phyloP scores from a whole-genome alignment of 371 early-diverging fungal genomes.

The Mycotypha africana region DNA sequence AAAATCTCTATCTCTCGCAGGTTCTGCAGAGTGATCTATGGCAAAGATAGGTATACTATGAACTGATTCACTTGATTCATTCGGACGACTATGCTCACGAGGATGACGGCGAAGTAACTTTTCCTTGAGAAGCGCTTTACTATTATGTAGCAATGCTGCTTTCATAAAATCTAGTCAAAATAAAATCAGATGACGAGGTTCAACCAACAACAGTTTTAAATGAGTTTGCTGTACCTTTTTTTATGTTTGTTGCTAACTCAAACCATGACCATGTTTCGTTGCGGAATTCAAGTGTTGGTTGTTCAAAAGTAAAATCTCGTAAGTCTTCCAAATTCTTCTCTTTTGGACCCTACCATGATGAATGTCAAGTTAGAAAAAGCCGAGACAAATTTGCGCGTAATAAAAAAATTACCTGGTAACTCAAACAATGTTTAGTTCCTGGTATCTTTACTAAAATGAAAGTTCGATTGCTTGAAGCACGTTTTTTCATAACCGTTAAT shows the following conservation, averaged over 20 bases:
- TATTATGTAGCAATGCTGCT: conserved; percentile 39
- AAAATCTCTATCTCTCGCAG: not conserved
- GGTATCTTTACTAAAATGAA: conserved; percentile 74
- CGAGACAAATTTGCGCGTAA: not conserved
- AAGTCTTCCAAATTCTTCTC: conserved; percentile 70
- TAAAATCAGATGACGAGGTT: too few species aligned
- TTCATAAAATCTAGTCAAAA: conserved; percentile 33
- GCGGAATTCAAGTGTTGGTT: conserved; percentile 68
- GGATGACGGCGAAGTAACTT: conserved; percentile 41
- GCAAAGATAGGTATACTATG: not conserved
- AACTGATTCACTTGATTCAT: conserved; percentile 1
- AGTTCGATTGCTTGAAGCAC: conserved; percentile 60
- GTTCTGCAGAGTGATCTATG: not conserved
- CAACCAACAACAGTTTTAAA: not conserved
- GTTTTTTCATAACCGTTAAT: conserved; percentile 53
- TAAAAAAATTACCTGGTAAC: conserved; percentile 56
- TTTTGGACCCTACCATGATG: conserved; percentile 42
- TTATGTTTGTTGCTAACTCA: conserved; percentile 56
- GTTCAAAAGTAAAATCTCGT: conserved; percentile 57
- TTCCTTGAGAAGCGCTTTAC: conserved; percentile 40
- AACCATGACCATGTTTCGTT: conserved; percentile 74
- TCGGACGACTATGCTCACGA: conserved; percentile 7
- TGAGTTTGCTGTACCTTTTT: conserved; percentile 38
- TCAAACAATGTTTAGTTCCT: conserved; percentile 58
- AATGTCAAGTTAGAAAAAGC: not conserved